Conservation (phyloP, 2,329 filamentous ascomycete genomes). For the Paramyrothecium roridum region DNA sequence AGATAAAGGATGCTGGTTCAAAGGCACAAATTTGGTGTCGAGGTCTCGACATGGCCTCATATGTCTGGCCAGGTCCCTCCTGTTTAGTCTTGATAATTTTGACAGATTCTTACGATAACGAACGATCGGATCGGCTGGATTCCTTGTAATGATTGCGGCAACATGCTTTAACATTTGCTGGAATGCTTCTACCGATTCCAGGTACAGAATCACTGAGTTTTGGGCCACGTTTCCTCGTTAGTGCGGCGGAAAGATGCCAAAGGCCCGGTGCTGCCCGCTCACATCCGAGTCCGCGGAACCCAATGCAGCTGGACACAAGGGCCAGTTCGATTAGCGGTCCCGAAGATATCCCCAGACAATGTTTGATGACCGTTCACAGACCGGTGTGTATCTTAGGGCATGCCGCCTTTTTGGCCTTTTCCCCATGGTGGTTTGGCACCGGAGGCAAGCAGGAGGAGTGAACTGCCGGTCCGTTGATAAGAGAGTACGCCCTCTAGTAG, state of each 20-base stretch:
- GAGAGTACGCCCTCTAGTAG: too few species aligned
- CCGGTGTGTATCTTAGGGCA: neutral
- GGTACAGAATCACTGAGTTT: neutral
- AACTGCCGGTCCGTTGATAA: too few species aligned
- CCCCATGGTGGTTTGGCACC: too few species aligned
- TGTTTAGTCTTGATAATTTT: too few species aligned
- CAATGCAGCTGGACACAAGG: too few species aligned
- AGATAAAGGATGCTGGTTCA: too few species aligned
- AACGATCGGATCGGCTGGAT: neutral
- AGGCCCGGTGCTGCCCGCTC: neutral
- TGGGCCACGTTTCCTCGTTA: neutral
- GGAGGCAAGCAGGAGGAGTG: too few species aligned
- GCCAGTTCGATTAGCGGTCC: too few species aligned
- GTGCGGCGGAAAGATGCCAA: neutral
- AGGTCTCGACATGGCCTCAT: too few species aligned
- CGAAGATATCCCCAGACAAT: neutral
- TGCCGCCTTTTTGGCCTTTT: neutral
- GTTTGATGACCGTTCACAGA: neutral
- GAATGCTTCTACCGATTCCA: neutral
- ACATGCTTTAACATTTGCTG: neutral
- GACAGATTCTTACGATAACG: neutral
- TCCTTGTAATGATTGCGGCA: neutral
- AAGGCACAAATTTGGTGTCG: too few species aligned
- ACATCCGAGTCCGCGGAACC: too few species aligned
- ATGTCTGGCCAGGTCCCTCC: too few species aligned